A percentile compares a stretch with the other conserved stretches of the same genome.
Conservation (phyloP, 768 basidiomycete species). For the Tulasnella sp. region DNA sequence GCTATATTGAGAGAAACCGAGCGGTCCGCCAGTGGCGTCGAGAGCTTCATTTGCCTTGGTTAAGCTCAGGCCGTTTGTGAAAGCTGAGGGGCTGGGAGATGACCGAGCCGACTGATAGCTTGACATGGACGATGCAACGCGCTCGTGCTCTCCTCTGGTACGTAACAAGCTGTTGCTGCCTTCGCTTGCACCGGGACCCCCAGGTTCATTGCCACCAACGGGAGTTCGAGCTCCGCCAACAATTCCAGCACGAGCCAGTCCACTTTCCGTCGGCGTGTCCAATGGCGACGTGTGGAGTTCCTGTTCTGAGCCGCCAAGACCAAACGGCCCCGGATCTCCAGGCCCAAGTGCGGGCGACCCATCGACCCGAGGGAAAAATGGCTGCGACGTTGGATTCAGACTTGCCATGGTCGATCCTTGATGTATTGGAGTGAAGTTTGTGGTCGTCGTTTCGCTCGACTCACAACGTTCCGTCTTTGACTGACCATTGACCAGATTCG, state of each 20-base stretch:
- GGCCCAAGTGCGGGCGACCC: not conserved
- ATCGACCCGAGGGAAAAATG: constrained; percentile 10
- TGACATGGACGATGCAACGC: not conserved
- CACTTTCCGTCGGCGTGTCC: not conserved
- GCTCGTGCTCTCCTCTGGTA: not conserved
- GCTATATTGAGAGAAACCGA: not conserved
- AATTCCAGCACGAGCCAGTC: not conserved
- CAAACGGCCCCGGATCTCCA: not conserved
- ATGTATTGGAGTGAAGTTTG: not conserved
- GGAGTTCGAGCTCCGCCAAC: not conserved
- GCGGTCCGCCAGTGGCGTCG: not conserved
- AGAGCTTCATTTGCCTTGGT: not conserved
- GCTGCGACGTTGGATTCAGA: constrained; percentile 16
- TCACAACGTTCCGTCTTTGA: not conserved
- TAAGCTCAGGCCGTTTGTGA: not conserved
- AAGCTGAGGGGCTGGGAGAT: not conserved
- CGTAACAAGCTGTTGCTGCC: not conserved
- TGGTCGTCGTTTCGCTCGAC: not conserved
- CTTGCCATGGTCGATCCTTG: constrained; percentile 1
- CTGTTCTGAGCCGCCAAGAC: not conserved
- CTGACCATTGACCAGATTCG: not conserved
- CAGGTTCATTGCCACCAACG: not conserved
- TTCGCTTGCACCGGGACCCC: not conserved
- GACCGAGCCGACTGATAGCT: constrained; percentile 1
- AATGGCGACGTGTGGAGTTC: not conserved